Percentiles rank a stretch among this genome's conserved stretches.
phyloP scores from a whole-genome alignment of 73 alveolate species.

The Paramecium bursaria region DNA sequence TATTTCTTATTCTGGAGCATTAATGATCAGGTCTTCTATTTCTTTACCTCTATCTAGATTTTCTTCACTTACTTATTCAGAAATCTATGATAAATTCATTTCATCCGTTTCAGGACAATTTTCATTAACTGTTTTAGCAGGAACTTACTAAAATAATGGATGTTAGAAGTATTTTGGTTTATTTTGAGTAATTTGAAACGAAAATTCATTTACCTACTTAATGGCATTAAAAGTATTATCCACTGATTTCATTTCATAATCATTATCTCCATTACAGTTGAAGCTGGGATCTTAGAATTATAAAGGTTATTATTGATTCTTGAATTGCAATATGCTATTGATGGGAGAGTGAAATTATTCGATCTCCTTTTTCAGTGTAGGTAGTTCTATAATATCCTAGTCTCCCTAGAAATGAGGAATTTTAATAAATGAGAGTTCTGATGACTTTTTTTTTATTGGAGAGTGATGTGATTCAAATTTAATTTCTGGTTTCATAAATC shows the following conservation, averaged over 20 bases:
- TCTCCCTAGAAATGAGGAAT: neutral
- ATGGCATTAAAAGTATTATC: too few species aligned
- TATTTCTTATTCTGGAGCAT: neutral
- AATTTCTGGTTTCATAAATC: slow-evolving; percentile 5
- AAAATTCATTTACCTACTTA: too few species aligned
- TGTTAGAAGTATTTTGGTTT: neutral
- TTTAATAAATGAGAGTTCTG: neutral
- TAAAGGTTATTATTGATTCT: neutral
- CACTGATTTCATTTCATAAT: too few species aligned
- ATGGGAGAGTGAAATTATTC: slow-evolving; percentile 40
- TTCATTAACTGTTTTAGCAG: slow-evolving; percentile 2
- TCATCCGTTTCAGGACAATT: neutral
- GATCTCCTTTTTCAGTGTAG: too few species aligned
- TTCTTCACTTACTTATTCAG: neutral
- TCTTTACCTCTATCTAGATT: neutral
- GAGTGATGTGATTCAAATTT: neutral
- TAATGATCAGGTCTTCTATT: neutral
- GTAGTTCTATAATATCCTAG: neutral
- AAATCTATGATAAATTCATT: neutral
- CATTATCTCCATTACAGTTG: too few species aligned
- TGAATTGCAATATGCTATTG: slow-evolving; percentile 5
- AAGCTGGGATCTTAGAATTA: too few species aligned
- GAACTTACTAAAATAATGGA: slow-evolving; percentile 36
- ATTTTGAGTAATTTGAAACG: too few species aligned
- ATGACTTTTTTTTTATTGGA: neutral